Evolutionary conservation across 225 moss, liverwort and hornwort species (phyloP), one percentile per base, ranked within the genome.

Genomic region (Anthoceros angustus): DNA sequence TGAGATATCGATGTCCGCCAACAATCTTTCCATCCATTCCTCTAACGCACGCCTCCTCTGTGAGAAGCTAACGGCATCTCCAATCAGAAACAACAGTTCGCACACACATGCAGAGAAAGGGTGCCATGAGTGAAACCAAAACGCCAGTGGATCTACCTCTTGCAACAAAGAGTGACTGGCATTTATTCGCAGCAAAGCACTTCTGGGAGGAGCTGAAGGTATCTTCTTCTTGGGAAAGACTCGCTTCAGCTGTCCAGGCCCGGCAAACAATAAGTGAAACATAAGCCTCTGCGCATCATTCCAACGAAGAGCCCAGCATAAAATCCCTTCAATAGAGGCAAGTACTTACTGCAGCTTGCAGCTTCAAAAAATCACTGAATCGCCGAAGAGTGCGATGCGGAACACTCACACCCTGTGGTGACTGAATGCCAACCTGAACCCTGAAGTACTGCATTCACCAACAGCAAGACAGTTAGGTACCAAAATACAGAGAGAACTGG

Each of bases 361-460:
- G 87, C 76, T 92, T 92, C 72, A 98, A 69, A 71, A 98, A 98
- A 75, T 98, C 98, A 68, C 98, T 98, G 71, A 98, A 98, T 70
- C 98, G 79, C 70, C 98, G 80, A 70, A 92, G 86, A 40, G 71
- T 74, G 67, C 78, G 83, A 71, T 85, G 86, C 68, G 84, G 80
- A 40, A 84, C 75, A 76, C 92, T 98, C 70, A 89, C 81, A 62
- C 92, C 98, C 65, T 98, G 92, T 38, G 87, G 92, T 26, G 98
- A 98, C 80, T 98, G 98, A 69, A 98, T 69, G 66, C 98, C 98
- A 68, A 98, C 98, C 80, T 98, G 86, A 62, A 98, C 84, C 82
- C 87, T 86, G 80, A 89, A 98, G 76, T 87, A 98, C 98, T 98
- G 77, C 76, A 75, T 50, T 42, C 72, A 61, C 50, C 62, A 46